Percentiles rank a stretch among this genome's conserved stretches.
These are phyloP conservation scores for Kockovaella imperatae DNA, from an alignment of 768 basidiomycete genomes.

Conservation along the genomic window DNA sequence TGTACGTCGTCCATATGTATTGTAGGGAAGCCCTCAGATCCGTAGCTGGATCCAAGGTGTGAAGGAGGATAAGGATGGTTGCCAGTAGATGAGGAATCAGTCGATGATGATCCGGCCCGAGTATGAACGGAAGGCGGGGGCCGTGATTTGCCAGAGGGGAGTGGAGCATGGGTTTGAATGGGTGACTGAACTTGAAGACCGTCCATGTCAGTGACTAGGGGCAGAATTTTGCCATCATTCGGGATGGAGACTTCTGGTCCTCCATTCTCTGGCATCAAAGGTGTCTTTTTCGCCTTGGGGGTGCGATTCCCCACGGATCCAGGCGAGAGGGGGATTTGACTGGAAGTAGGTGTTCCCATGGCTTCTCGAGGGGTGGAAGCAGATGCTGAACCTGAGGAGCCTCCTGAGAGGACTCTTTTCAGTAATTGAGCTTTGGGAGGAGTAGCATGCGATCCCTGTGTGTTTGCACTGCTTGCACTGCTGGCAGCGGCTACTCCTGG, in stretches of 20 bases:
- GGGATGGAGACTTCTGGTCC: background rate
- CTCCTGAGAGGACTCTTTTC: background rate
- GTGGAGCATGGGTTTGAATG: background rate
- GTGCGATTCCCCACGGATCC: background rate
- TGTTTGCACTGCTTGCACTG: too few species aligned
- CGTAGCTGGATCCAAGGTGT: constrained; percentile 32
- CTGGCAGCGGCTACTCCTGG: background rate
- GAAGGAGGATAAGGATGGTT: constrained; percentile 17
- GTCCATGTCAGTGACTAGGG: constrained; percentile 14
- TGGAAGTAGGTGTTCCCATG: background rate
- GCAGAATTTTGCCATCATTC: constrained; percentile 9
- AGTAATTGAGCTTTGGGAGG: background rate
- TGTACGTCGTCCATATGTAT: constrained; percentile 5
- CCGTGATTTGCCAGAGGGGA: constrained; percentile 7
- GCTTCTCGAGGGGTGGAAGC: background rate
- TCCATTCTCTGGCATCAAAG: too few species aligned
- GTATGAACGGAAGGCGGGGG: too few species aligned
- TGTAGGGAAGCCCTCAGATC: constrained; percentile 29
- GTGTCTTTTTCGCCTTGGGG: background rate
- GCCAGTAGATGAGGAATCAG: constrained; percentile 16
- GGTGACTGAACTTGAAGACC: constrained; percentile 18
- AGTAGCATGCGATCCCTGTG: too few species aligned
- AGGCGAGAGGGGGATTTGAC: background rate
- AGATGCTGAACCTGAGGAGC: background rate
- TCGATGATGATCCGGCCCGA: constrained; percentile 25